These are phyloP conservation scores for Aspergillus sp. DNA, from an alignment of 2,329 filamentous ascomycete species.

Conservation along the genomic window DNA sequence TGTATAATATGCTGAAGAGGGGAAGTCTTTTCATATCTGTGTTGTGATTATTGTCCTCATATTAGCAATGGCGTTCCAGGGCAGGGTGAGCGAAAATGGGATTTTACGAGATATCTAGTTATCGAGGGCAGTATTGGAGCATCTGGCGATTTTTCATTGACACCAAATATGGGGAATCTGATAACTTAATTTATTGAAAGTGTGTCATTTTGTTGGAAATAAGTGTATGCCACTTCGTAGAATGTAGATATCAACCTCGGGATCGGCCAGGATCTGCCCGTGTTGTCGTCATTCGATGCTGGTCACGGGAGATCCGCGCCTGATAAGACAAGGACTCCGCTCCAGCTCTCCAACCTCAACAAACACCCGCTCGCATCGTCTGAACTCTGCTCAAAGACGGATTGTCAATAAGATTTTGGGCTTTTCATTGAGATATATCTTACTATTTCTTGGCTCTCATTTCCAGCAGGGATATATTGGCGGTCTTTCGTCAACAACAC, in stretches of 20 bases:
- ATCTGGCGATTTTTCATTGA: neutral
- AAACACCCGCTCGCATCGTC: neutral
- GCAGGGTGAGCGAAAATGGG: constrained; percentile 10
- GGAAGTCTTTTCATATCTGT: constrained; percentile 9
- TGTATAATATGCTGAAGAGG: constrained; percentile 20
- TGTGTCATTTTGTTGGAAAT: neutral
- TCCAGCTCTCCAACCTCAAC: neutral
- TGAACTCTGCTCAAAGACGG: neutral
- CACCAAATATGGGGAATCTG: neutral
- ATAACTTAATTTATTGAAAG: neutral
- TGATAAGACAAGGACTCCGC: constrained; percentile 9
- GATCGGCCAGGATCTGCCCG: neutral
- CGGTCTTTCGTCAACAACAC: neutral
- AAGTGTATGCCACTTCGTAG: neutral
- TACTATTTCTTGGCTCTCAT: neutral
- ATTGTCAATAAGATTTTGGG: neutral
- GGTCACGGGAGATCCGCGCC: constrained; percentile 7
- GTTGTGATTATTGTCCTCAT: constrained; percentile 8
- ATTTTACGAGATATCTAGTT: constrained; percentile 6
- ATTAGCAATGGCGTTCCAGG: constrained; percentile 19
- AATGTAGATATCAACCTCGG: neutral
- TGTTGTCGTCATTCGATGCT: neutral
- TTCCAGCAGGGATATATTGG: neutral
- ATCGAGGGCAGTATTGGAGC: neutral
- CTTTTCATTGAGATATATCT: neutral